Evolutionary conservation across 768 basidiomycete genomes (phyloP).

Genomic region (Pisolithus sp.): DNA sequence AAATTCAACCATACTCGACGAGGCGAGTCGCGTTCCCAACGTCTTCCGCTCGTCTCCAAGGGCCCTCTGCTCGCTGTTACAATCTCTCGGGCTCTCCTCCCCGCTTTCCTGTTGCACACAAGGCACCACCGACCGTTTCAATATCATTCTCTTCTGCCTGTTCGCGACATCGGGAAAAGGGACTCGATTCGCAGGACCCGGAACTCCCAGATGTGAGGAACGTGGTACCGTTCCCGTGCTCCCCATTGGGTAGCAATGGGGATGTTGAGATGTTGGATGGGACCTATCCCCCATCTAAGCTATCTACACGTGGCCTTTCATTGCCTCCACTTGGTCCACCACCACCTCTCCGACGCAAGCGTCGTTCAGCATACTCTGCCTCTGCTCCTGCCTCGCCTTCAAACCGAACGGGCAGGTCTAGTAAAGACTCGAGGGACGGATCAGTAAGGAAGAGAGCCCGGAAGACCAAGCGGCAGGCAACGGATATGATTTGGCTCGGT

Average conservation of each 20-base stretch:
- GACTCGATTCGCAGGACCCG: constrained; percentile 5
- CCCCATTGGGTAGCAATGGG: constrained; percentile 15
- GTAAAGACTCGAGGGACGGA: constrained; percentile 5
- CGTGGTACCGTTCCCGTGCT: constrained; percentile 34
- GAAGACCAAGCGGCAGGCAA: constrained; percentile 26
- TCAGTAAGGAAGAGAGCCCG: constrained; percentile 24
- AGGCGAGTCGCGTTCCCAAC: constrained; percentile 13
- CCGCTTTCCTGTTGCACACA: constrained; percentile 20
- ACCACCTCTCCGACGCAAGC: constrained; percentile 22
- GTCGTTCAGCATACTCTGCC: constrained; percentile 28
- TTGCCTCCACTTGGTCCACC: constrained; percentile 4
- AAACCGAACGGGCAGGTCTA: constrained; percentile 4
- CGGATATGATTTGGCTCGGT: constrained; percentile 33
- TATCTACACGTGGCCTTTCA: not conserved
- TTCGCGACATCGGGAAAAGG: constrained; percentile 12
- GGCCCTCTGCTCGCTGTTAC: constrained; percentile 4
- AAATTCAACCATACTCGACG: not conserved
- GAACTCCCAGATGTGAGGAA: constrained; percentile 26
- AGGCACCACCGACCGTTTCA: constrained; percentile 34
- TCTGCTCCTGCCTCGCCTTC: constrained; percentile 16
- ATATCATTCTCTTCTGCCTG: constrained; percentile 32
- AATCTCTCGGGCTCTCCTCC: constrained; percentile 5
- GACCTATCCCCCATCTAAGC: constrained; percentile 6
- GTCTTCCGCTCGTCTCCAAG: constrained; percentile 12
- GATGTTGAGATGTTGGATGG: constrained; percentile 26